These are phyloP conservation scores for Tephrocybe sp. DNA, from an alignment of 768 basidiomycete genomes.

Conservation along the genomic window DNA sequence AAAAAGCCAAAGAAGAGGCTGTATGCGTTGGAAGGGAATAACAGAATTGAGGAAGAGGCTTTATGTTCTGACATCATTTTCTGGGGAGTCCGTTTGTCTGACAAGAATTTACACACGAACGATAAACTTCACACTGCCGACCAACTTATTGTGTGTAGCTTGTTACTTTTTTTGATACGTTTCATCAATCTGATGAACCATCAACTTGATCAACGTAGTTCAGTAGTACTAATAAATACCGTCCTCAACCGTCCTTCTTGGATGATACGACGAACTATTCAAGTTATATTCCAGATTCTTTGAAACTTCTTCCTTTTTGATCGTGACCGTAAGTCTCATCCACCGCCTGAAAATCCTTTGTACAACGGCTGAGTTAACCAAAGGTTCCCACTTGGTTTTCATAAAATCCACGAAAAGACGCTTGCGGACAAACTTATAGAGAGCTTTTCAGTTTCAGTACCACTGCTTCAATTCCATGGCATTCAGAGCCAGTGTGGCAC, in stretches of 20 bases:
- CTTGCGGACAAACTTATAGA: conserved; percentile 4
- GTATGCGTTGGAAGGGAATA: not conserved
- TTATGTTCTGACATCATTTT: conserved; percentile 25
- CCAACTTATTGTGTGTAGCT: conserved; percentile 16
- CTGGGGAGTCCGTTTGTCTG: conserved; percentile 19
- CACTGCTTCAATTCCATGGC: conserved; percentile 28
- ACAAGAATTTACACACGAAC: conserved; percentile 17
- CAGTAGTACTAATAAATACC: conserved; percentile 10
- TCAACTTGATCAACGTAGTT: conserved; percentile 6
- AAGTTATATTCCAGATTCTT: conserved; percentile 5
- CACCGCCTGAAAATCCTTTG: not conserved
- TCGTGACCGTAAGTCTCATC: conserved; percentile 14
- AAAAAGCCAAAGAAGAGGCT: too few relatives aligned
- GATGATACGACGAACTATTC: conserved; percentile 9
- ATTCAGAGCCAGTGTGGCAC: conserved; percentile 19
- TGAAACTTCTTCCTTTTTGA: conserved; percentile 4
- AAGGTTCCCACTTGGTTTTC: conserved; percentile 7
- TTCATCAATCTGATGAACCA: not conserved
- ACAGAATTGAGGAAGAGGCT: conserved; percentile 17
- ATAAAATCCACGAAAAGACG: not conserved
- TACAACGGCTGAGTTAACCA: not conserved
- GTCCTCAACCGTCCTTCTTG: conserved; percentile 4
- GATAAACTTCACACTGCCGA: conserved; percentile 23
- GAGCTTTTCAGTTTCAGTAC: conserved; percentile 26
- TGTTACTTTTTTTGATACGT: not conserved